Conservation (phyloP, 352 stramenopile genomes). For the Blastocystis sp. region DNA sequence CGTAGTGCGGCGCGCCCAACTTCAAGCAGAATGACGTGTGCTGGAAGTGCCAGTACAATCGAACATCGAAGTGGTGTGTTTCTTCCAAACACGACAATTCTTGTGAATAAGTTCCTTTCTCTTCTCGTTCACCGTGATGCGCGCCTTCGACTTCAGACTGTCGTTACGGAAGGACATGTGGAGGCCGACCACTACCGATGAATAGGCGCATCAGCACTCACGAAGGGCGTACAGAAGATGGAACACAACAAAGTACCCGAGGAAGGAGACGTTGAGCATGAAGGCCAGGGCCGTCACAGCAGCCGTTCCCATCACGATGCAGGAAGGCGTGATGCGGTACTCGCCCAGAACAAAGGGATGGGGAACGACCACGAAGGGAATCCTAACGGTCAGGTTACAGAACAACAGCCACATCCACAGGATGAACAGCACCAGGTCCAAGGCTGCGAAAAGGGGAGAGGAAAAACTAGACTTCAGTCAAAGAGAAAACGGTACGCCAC, state of each 20-base stretch:
- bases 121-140: constrained; percentile 41
- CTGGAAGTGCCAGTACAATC: constrained; percentile 69
- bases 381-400: background rate
- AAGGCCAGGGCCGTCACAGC: constrained; percentile 10
- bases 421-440: constrained; percentile 19
- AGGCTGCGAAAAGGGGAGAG: constrained; percentile 28
- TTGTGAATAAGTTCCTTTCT: constrained; percentile 14
- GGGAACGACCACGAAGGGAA: constrained; percentile 61
- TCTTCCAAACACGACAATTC: constrained; percentile 17
- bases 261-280: background rate
- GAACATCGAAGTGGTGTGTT: constrained; percentile 18
- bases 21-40: constrained; percentile 56
- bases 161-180: constrained; percentile 47
- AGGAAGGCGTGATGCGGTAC: constrained; percentile 58
- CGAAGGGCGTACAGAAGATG: constrained; percentile 52
- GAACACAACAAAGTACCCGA: constrained; percentile 30
- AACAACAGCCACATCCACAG: constrained; percentile 17
- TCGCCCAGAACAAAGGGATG: constrained; percentile 38
- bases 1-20: constrained; percentile 63
- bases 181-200: constrained; percentile 7
- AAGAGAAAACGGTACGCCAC: background rate
- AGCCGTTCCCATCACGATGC: constrained; percentile 5
- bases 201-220: background rate
- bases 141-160: constrained; percentile 29
- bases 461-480: constrained; percentile 13